phyloP scores from a whole-genome alignment of 495 filamentous ascomycete genomes.

The Pyronema domesticum region DNA sequence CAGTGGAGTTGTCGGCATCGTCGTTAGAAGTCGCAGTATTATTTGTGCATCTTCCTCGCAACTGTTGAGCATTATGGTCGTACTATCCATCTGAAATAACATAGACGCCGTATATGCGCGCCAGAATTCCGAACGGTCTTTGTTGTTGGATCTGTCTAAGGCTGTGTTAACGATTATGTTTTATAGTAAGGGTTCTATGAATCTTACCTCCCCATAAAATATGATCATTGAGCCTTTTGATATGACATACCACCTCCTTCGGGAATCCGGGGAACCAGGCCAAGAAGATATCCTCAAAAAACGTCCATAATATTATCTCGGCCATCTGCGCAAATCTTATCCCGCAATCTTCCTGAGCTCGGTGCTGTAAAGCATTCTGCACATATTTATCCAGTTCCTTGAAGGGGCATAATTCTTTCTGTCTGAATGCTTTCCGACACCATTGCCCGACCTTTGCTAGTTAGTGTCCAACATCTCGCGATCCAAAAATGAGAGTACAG shows the following conservation, averaged over 20 bases:
- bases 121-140: background rate
- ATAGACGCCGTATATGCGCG: background rate
- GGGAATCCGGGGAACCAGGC: background rate
- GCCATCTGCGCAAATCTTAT: background rate
- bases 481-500: too few species aligned
- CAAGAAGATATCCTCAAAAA: background rate
- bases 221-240: background rate
- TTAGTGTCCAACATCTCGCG: too few species aligned
- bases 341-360: too few species aligned
- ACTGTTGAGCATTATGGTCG: background rate
- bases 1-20: background rate
- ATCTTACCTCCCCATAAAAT: background rate
- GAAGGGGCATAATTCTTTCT: background rate
- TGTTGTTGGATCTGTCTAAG: background rate
- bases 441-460: background rate
- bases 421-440: background rate
- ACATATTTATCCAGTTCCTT: too few species aligned
- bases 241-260: background rate
- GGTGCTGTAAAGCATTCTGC: too few species aligned
- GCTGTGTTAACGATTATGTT: background rate
- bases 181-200: background rate
- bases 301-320: background rate
- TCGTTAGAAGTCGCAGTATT: background rate
- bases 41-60: background rate
- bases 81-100: background rate